Evolutionary conservation across 805 yeast species (phyloP).

Genomic region (Suhomyces faveliae): DNA sequence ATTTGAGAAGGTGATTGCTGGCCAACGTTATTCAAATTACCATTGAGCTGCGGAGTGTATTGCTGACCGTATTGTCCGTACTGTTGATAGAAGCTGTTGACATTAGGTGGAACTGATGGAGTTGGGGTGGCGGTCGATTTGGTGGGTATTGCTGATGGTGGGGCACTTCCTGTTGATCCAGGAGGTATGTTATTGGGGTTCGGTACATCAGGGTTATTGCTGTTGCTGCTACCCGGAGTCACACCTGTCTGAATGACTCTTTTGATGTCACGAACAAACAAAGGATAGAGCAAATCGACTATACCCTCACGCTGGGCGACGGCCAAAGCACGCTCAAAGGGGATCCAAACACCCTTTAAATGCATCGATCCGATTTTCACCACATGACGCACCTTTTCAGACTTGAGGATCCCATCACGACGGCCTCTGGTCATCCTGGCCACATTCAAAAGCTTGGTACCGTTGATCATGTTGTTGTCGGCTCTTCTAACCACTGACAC

Average conservation of each 20-base stretch:
- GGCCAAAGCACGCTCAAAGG: slow-evolving; percentile 76
- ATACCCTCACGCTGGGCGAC: slow-evolving; percentile 79
- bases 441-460: slow-evolving; percentile 78
- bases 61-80: slow-evolving; percentile 11
- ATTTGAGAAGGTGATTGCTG: slow-evolving; percentile 2
- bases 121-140: slow-evolving; percentile 5
- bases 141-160: background rate
- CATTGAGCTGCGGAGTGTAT: slow-evolving; percentile 7
- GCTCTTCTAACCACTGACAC: slow-evolving; percentile 81
- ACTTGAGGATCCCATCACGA: slow-evolving; percentile 78
- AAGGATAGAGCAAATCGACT: slow-evolving; percentile 30
- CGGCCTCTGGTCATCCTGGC: slow-evolving; percentile 88
- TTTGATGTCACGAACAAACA: slow-evolving; percentile 66
- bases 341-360: slow-evolving; percentile 87
- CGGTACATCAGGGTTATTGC: slow-evolving; percentile 13
- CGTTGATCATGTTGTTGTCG: slow-evolving; percentile 82
- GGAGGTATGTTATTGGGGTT: slow-evolving; percentile 14
- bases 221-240: slow-evolving; percentile 27
- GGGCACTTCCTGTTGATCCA: slow-evolving; percentile 8
- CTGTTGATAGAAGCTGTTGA: slow-evolving; percentile 14
- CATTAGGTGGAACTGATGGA: slow-evolving; percentile 4
- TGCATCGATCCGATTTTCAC: slow-evolving; percentile 88
- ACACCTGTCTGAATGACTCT: slow-evolving; percentile 47
- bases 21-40: background rate
- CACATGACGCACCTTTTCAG: slow-evolving; percentile 73